Base-by-base conservation (phyloP, 1,139 yeast genomes). In the Hansenula sp. region DNA sequence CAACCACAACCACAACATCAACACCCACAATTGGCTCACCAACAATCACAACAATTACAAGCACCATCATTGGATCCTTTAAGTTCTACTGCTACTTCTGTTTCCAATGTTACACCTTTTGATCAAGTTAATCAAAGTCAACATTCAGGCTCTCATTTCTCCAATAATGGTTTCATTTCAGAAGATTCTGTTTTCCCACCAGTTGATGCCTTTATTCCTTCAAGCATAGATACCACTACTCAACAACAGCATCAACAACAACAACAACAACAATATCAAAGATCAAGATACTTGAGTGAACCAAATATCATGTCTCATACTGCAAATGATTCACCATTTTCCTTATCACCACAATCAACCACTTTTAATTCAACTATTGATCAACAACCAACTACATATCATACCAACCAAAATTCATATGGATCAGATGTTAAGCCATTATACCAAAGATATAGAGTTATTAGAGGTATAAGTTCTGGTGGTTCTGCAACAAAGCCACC, bases 401-500 rank as follows among this genome's bases (percentile, higher is more conserved):
- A n/a, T n/a, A n/a, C n/a, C 24, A 21, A 29, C 44, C 1, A 39
- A 42, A 6, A 36, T 46, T 13, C n/a, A n/a, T 38, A 41, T 8
- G 36, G 41, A 2, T 41, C 33, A 10, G 42, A 36, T 11, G 10
- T 14, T 1, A 35, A 33, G 2, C 33, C 29, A 4, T 12, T 33
- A 11, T 44, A 44, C 20, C 54, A 52, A 35, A 58, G 68, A 32
- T 75, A 66, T 51, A 63, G 73, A 32, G 71, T 78, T 2, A 65
- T 76, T 18, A 64, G 84, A 45, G 83, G 83, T 9, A 64, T 76
- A 13, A 73, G 77, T 26, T 77, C 82, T 5, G 82, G 83, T 17
- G 82, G 82, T 1, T 64, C 75, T 29, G 65, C 70, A 19, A 73
- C 80, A 2, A 66, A 75, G 44, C 82, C 82, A 2, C 83, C 83